A percentile compares a stretch with the other conserved stretches of the same genome.
Evolutionary conservation across 2,329 filamentous ascomycete species (phyloP).

Genomic region (Fusarium irregulare): DNA sequence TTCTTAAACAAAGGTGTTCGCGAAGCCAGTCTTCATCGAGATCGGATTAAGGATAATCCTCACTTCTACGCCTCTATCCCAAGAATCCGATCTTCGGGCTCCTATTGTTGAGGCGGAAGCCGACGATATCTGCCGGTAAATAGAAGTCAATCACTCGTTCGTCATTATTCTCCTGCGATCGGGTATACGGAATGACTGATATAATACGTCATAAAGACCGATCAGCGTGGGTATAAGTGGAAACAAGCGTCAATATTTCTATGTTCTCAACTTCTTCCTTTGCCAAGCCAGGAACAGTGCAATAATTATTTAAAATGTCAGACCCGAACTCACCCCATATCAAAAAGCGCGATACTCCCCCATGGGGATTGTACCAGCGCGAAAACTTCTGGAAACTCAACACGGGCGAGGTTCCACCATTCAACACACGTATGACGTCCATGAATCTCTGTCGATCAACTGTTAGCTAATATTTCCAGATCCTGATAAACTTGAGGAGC

Average conservation of each 20-base stretch:
- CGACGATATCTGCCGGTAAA: not conserved
- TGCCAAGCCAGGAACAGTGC: not conserved
- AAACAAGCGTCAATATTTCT: not conserved
- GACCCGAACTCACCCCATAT: slow-evolving; percentile 3
- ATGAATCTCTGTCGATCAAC: accelerated
- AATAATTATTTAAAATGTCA: not conserved
- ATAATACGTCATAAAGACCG: not conserved
- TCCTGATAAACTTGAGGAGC: slow-evolving; percentile 5
- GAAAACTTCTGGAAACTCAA: slow-evolving; percentile 22
- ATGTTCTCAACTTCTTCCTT: accelerated
- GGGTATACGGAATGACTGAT: not conserved
- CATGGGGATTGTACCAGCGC: slow-evolving; percentile 16
- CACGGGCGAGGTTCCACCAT: slow-evolving; percentile 5
- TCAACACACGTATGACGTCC: slow-evolving; percentile 11
- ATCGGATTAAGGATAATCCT: not conserved
- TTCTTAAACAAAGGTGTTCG: accelerated
- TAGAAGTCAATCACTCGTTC: not conserved
- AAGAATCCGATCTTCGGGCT: too few species aligned
- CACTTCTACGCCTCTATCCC: not conserved
- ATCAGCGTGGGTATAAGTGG: slow-evolving; percentile 1
- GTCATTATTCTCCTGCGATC: not conserved
- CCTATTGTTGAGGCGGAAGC: not conserved
- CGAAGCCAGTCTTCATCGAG: too few species aligned
- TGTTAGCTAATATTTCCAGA: not conserved
- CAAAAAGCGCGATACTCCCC: slow-evolving; percentile 3